These are phyloP conservation scores for Rhodotorula graminis DNA, from an alignment of 768 basidiomycete species.

Conservation along the genomic window DNA sequence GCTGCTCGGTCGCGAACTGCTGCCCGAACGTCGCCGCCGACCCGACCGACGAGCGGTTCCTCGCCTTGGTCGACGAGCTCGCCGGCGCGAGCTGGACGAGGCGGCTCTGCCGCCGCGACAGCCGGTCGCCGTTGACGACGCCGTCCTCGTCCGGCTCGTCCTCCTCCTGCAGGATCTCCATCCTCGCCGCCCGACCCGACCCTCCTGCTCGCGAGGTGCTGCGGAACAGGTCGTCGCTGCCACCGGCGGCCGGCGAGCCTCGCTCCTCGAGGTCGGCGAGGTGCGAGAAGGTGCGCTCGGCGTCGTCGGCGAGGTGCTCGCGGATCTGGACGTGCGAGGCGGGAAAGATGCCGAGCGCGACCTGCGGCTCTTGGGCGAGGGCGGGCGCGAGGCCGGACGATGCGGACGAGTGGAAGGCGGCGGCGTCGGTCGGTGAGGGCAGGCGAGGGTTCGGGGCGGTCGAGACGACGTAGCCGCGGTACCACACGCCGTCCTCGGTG, in stretches of 20 bases:
- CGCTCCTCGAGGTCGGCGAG: background rate
- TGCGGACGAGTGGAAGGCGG: conserved; percentile 66
- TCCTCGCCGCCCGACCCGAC: conserved; percentile 7
- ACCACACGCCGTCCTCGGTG: conserved; percentile 67
- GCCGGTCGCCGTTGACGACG: background rate
- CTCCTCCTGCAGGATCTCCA: conserved; percentile 42
- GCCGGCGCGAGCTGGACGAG: conserved; percentile 1
- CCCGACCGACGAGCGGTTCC: conserved; percentile 25
- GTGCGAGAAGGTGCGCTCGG: conserved; percentile 26
- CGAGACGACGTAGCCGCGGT: conserved; percentile 70
- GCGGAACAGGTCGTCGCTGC: background rate
- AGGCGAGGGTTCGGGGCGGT: conserved; percentile 18
- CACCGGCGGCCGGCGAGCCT: background rate
- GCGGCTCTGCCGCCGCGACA: background rate
- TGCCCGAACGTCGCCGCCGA: conserved; percentile 21
- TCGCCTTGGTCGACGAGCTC: conserved; percentile 7
- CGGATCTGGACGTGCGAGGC: conserved; percentile 40
- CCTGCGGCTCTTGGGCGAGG: conserved; percentile 33
- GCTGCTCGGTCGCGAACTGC: conserved; percentile 13
- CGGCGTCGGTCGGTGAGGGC: conserved; percentile 21
- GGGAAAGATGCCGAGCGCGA: conserved; percentile 44
- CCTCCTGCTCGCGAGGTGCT: conserved; percentile 1
- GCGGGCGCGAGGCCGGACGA: conserved; percentile 15
- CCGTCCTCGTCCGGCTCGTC: conserved; percentile 43
- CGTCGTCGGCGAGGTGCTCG: conserved; percentile 40